Percentiles rank a stretch among this genome's conserved stretches.
phyloP scores from a whole-genome alignment of 2,329 filamentous ascomycete genomes.

The Fusarium nelsonii region DNA sequence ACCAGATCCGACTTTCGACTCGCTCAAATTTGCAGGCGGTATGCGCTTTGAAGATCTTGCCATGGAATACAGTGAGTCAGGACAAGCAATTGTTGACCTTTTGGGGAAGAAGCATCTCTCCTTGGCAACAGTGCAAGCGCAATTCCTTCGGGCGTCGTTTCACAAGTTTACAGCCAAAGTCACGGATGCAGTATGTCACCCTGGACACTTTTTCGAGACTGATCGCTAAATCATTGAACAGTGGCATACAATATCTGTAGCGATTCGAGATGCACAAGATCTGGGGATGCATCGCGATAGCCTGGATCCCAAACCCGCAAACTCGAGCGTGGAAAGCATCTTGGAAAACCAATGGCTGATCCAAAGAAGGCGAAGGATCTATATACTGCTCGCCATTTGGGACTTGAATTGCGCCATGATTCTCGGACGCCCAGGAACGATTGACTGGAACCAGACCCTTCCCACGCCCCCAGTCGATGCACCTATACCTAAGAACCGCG shows the following conservation, averaged over 20 bases:
- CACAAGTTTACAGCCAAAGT: slow-evolving; percentile 71
- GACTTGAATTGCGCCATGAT: slow-evolving; percentile 67
- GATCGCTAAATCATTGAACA: slow-evolving; percentile 39
- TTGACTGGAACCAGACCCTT: slow-evolving; percentile 62
- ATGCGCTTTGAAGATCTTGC: slow-evolving; percentile 73
- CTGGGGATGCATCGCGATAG: slow-evolving; percentile 69
- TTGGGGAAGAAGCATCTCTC: slow-evolving; percentile 70
- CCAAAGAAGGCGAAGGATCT: slow-evolving; percentile 67
- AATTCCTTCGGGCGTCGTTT: slow-evolving; percentile 67
- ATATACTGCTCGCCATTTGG: slow-evolving; percentile 65
- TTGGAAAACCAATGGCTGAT: slow-evolving; percentile 70
- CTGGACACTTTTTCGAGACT: neutral
- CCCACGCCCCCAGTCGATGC: slow-evolving; percentile 67
- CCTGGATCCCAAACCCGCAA: slow-evolving; percentile 63
- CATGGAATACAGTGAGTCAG: slow-evolving; percentile 70
- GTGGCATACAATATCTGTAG: slow-evolving; percentile 68
- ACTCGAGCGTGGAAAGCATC: slow-evolving; percentile 61
- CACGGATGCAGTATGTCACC: slow-evolving; percentile 62
- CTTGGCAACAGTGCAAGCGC: slow-evolving; percentile 67
- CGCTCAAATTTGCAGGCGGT: slow-evolving; percentile 68
- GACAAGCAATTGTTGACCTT: slow-evolving; percentile 64
- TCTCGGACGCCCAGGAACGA: slow-evolving; percentile 67
- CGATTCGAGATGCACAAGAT: slow-evolving; percentile 72
- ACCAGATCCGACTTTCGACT: slow-evolving; percentile 63
- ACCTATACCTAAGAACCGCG: slow-evolving; percentile 60